Conservation (phyloP, 352 stramenopile species). For the Pythium volutum region DNA sequence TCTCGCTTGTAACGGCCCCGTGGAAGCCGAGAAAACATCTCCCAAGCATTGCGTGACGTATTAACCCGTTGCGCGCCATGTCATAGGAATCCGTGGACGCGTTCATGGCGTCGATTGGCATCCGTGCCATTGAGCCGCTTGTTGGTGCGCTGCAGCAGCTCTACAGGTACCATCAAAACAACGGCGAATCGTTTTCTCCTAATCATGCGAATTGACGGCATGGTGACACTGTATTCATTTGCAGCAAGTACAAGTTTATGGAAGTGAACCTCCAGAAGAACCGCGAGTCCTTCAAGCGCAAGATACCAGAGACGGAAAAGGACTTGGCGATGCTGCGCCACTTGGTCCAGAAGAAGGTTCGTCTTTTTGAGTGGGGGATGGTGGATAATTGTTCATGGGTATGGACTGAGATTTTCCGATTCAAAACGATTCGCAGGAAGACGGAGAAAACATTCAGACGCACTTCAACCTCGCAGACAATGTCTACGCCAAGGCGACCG, state of each 20-base stretch:
- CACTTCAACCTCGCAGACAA: conserved; percentile 95
- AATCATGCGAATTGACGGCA: too few relatives aligned
- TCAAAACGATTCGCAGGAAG: conserved; percentile 35
- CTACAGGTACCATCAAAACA: conserved; percentile 64
- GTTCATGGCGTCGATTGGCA: conserved; percentile 59
- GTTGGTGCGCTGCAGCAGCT: conserved; percentile 82
- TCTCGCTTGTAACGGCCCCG: background rate
- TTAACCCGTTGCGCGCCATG: background rate
- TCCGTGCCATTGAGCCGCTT: conserved; percentile 67
- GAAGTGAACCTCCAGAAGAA: conserved; percentile 85
- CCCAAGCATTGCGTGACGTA: background rate
- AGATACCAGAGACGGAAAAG: conserved; percentile 91
- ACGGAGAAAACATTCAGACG: conserved; percentile 78
- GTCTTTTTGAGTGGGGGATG: background rate
- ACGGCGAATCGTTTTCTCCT: background rate
- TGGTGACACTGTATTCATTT: background rate
- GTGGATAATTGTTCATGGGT: background rate
- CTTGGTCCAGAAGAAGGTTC: conserved; percentile 68
- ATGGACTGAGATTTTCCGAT: background rate
- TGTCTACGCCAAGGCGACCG: conserved; percentile 93
- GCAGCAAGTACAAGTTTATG: conserved; percentile 90
- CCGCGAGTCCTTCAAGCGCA: conserved; percentile 84
- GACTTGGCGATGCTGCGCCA: conserved; percentile 78
- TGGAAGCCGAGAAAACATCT: background rate
- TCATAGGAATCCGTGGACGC: conserved; percentile 61